Evolutionary conservation across 371 early-diverging fungal genomes (phyloP).

Genomic region (Phascolomyces articulosus): DNA sequence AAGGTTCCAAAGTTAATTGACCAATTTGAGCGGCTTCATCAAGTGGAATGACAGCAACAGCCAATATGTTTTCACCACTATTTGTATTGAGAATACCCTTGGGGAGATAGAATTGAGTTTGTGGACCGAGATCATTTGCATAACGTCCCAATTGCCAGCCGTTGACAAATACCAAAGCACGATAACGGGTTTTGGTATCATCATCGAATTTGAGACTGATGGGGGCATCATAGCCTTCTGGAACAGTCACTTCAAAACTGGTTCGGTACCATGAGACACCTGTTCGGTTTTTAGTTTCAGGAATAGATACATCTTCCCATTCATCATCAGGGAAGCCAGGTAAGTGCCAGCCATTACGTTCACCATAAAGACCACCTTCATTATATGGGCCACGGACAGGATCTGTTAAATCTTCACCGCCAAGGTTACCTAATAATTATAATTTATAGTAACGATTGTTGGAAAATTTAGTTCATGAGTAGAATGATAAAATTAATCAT

Average conservation of each 20-base stretch:
- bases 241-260: slow-evolving; percentile 17
- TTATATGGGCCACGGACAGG: slow-evolving; percentile 24
- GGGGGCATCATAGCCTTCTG: slow-evolving; percentile 21
- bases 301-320: slow-evolving; percentile 15
- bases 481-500: too few species aligned
- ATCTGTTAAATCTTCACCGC: slow-evolving; percentile 30
- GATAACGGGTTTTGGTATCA: slow-evolving; percentile 12
- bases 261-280: slow-evolving; percentile 25
- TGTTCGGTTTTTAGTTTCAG: slow-evolving; percentile 14
- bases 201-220: slow-evolving; percentile 17
- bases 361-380: slow-evolving; percentile 27
- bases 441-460: too few species aligned
- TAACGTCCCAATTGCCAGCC: slow-evolving; percentile 33
- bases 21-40: slow-evolving; percentile 18
- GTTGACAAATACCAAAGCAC: slow-evolving; percentile 23
- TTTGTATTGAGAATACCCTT: slow-evolving; percentile 27
- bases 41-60: slow-evolving; percentile 21
- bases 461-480: too few species aligned
- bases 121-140: slow-evolving; percentile 27
- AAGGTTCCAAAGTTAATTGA: slow-evolving; percentile 17
- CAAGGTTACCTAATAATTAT: slow-evolving; percentile 13
- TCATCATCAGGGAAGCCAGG: slow-evolving; percentile 24
- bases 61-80: slow-evolving; percentile 19
- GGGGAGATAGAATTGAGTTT: slow-evolving; percentile 19
- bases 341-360: slow-evolving; percentile 28